A percentile compares a stretch with the other conserved stretches of the same genome.
phyloP scores from a whole-genome alignment of 1,284 basidiomycete species.

The Cutaneotrichosporon sp. region DNA sequence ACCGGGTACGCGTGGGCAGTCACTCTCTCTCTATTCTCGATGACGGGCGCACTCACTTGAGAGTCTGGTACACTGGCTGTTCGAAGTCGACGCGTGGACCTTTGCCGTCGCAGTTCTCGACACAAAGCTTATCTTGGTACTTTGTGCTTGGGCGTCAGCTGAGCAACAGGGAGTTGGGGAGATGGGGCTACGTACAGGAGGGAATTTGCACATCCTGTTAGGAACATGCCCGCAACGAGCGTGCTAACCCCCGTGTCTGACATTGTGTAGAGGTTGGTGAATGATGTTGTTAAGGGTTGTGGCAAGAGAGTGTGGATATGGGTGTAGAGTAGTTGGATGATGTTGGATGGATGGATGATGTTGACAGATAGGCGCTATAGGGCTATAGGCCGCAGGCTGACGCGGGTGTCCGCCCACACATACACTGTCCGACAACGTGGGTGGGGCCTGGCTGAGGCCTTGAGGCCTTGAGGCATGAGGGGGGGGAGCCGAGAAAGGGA shows the following conservation, averaged over 20 bases:
- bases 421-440: too few relatives aligned
- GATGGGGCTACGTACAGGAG: slow-evolving; percentile 36
- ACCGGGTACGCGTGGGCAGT: background rate
- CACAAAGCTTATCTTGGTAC: slow-evolving; percentile 79
- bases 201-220: slow-evolving; percentile 51
- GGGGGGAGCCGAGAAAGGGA: too few relatives aligned
- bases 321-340: background rate
- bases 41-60: slow-evolving; percentile 62
- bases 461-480: too few relatives aligned
- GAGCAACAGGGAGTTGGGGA: background rate
- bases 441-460: too few relatives aligned
- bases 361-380: background rate
- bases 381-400: too few relatives aligned
- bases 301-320: background rate
- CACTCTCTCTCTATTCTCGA: background rate
- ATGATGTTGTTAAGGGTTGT: background rate
- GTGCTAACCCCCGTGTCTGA: slow-evolving; percentile 12
- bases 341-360: background rate
- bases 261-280: background rate
- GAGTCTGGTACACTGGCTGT: slow-evolving; percentile 81
- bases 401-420: too few relatives aligned
- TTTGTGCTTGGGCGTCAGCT: slow-evolving; percentile 29
- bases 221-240: slow-evolving; percentile 53
- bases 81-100: slow-evolving; percentile 65
- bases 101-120: slow-evolving; percentile 71